A percentile compares a stretch with the other conserved stretches of the same genome.
These are phyloP conservation scores for Lactifluus rugatus DNA, from an alignment of 768 basidiomycete genomes.

Conservation along the genomic window DNA sequence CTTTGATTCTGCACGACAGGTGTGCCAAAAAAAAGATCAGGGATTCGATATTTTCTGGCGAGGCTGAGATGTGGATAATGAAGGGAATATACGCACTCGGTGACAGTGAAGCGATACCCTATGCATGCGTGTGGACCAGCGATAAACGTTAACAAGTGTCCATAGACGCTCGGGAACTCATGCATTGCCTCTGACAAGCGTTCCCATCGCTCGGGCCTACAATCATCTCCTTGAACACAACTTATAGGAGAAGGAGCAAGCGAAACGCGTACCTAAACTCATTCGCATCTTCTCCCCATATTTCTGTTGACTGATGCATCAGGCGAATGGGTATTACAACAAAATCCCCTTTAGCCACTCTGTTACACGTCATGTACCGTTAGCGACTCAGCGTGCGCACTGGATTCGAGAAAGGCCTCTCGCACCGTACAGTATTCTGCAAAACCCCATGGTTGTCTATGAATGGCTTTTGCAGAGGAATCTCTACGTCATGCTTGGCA, in stretches of 20 bases:
- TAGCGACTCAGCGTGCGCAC: neutral
- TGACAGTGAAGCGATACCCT: slow-evolving; percentile 24
- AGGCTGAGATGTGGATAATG: no score
- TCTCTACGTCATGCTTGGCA: slow-evolving; percentile 23
- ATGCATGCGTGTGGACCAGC: slow-evolving; percentile 22
- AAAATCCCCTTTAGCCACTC: slow-evolving; percentile 16
- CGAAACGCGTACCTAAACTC: slow-evolving; percentile 21
- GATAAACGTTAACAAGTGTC: slow-evolving; percentile 7
- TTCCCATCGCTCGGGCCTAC: slow-evolving; percentile 21
- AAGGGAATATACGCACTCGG: slow-evolving; percentile 19
- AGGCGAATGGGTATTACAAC: slow-evolving; percentile 22
- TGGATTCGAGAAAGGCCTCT: no score
- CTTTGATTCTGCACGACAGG: slow-evolving; percentile 21
- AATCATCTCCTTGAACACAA: neutral
- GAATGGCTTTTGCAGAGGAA: slow-evolving; percentile 24
- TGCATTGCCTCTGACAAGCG: slow-evolving; percentile 9
- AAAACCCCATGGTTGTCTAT: slow-evolving; percentile 16
- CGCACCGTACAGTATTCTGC: slow-evolving; percentile 17
- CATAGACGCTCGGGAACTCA: slow-evolving; percentile 12
- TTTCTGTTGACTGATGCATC: slow-evolving; percentile 22
- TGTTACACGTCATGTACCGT: neutral
- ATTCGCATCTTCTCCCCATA: slow-evolving; percentile 29
- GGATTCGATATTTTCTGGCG: no score
- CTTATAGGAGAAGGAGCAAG: no score
- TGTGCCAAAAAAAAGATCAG: no score